Evolutionary conservation across 805 yeast genomes (phyloP).

Genomic region (Candida namnaoensis): DNA sequence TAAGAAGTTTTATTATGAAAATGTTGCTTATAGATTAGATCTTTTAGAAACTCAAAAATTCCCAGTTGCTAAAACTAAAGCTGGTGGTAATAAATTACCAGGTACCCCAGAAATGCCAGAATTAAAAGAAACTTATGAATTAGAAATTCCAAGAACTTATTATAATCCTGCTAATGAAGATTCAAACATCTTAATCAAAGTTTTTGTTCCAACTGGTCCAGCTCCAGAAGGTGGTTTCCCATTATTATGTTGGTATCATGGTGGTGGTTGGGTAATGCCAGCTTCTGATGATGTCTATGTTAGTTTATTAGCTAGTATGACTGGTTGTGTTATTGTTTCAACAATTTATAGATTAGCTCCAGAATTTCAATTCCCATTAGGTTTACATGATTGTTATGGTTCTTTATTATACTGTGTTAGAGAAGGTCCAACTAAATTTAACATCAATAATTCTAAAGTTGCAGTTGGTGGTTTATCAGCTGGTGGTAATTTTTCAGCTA

Average conservation of each 20-base stretch:
- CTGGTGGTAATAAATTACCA: constrained; percentile 31
- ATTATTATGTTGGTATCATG: constrained; percentile 30
- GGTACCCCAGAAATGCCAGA: constrained; percentile 26
- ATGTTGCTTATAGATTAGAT: constrained; percentile 7
- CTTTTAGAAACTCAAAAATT: constrained; percentile 26
- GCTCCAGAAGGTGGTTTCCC: constrained; percentile 30
- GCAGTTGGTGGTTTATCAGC: constrained; percentile 41
- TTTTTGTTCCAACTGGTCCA: constrained; percentile 28
- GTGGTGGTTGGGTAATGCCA: constrained; percentile 38
- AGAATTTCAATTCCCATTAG: constrained; percentile 38
- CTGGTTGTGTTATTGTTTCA: constrained; percentile 28
- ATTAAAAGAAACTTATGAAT: constrained; percentile 21
- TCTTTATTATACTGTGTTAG: constrained; percentile 21
- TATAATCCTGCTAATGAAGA: background rate
- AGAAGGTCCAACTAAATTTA: constrained; percentile 15
- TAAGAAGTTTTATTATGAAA: constrained; percentile 24
- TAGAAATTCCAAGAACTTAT: constrained; percentile 23
- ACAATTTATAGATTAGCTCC: constrained; percentile 45
- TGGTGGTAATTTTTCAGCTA: constrained; percentile 25
- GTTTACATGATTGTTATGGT: constrained; percentile 33
- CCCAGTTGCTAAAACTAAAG: constrained; percentile 21
- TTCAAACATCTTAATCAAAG: constrained; percentile 17
- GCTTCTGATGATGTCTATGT: constrained; percentile 30
- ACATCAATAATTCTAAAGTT: constrained; percentile 22
- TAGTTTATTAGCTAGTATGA: constrained; percentile 27